Percentiles rank a stretch among this genome's conserved stretches.
Evolutionary conservation across 164 flowering plant genomes (phyloP).

Genomic region (Echeveria elegans): DNA sequence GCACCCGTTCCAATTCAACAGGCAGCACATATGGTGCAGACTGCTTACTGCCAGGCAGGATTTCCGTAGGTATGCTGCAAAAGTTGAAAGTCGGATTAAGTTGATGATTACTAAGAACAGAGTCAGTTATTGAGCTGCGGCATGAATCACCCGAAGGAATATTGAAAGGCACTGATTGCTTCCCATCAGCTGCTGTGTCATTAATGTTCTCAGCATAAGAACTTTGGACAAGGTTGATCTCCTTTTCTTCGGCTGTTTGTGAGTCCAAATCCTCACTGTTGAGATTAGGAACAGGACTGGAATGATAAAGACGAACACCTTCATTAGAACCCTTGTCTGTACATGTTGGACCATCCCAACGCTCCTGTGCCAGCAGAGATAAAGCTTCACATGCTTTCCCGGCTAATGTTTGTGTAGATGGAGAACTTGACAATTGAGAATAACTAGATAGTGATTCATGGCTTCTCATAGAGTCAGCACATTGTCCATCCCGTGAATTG

Average conservation of each 20-base stretch:
- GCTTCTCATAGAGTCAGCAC: slow-evolving; percentile 23
- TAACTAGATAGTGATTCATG: slow-evolving; percentile 22
- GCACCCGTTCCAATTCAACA: not conserved
- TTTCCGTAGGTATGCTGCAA: not conserved
- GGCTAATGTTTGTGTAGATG: slow-evolving; percentile 17
- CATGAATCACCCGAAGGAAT: not conserved
- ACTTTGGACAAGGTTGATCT: not conserved
- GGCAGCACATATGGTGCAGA: not conserved
- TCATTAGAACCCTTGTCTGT: slow-evolving; percentile 9
- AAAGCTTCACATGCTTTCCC: slow-evolving; percentile 14
- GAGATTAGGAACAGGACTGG: slow-evolving; percentile 21
- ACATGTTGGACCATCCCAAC: slow-evolving; percentile 12
- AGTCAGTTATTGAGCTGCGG: slow-evolving; percentile 5
- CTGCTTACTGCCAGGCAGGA: not conserved
- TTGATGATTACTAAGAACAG: not conserved
- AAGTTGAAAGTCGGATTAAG: not conserved
- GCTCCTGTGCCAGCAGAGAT: slow-evolving; percentile 14
- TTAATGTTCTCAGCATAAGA: not conserved
- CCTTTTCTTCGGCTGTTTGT: not conserved
- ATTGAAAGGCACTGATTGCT: slow-evolving; percentile 28
- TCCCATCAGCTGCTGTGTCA: slow-evolving; percentile 18
- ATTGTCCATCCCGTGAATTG: slow-evolving; percentile 17
- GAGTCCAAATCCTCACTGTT: slow-evolving; percentile 10
- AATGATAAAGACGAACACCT: slow-evolving; percentile 15
- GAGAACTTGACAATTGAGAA: slow-evolving; percentile 17